These are phyloP conservation scores for Boletellus ananiceps DNA, from an alignment of 768 basidiomycete species.

Conservation along the genomic window DNA sequence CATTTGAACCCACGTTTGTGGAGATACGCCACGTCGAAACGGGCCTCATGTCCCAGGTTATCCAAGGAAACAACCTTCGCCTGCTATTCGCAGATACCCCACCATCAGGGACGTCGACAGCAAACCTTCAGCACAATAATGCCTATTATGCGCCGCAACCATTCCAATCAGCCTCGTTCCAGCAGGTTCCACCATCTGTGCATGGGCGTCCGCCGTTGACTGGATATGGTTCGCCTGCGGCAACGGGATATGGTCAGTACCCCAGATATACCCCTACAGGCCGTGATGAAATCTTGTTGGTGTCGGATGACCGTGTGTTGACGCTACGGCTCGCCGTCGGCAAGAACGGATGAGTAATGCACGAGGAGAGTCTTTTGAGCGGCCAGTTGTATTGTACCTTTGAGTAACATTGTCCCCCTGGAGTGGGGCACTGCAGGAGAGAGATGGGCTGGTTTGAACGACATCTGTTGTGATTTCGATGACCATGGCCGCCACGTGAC, in stretches of 20 bases:
- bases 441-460: conserved; percentile 24
- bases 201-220: conserved; percentile 26
- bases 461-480: conserved; percentile 27
- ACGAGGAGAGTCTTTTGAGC: background rate
- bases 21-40: conserved; percentile 96
- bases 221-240: conserved; percentile 23
- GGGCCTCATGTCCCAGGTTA: conserved; percentile 88
- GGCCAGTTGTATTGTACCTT: conserved; percentile 6
- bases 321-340: conserved; percentile 51
- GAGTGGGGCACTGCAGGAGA: conserved; percentile 6
- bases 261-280: conserved; percentile 48
- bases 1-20: conserved; percentile 94
- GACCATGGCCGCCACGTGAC: conserved; percentile 4
- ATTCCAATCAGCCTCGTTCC: conserved; percentile 32
- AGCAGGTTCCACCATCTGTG: conserved; percentile 21
- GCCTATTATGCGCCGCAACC: conserved; percentile 30
- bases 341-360: conserved; percentile 9
- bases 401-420: conserved; percentile 13
- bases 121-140: conserved; percentile 36
- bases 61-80: conserved; percentile 86
- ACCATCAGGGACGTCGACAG: conserved; percentile 69
- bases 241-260: conserved; percentile 38
- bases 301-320: conserved; percentile 83
- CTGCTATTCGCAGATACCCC: conserved; percentile 93
- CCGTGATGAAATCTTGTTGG: conserved; percentile 83